phyloP scores from a whole-genome alignment of 345 rosid species.

The Mercurialis annua region DNA sequence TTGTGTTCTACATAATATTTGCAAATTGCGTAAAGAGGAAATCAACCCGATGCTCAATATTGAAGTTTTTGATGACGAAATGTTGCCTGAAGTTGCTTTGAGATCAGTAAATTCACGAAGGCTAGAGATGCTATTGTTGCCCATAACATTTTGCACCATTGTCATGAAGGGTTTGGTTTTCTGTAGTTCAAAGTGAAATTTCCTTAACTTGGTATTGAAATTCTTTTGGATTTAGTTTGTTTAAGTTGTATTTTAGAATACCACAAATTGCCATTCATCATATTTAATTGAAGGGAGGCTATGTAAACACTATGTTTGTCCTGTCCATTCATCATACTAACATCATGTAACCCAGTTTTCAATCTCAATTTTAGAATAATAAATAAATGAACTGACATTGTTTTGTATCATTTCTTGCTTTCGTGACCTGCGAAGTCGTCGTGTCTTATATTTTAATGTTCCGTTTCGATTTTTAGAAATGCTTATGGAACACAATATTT shows the following conservation, averaged over 20 bases:
- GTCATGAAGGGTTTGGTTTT: constrained; percentile 68
- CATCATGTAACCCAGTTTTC: constrained; percentile 18
- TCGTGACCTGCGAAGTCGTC: too few relatives aligned
- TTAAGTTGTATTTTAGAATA: constrained; percentile 3
- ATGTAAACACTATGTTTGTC: too few relatives aligned
- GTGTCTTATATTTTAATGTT: too few relatives aligned
- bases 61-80: constrained; percentile 65
- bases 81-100: constrained; percentile 51
- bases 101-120: constrained; percentile 52
- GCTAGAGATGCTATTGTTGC: constrained; percentile 74
- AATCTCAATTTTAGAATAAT: constrained; percentile 16
- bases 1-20: constrained; percentile 73
- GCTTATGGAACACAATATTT: too few relatives aligned
- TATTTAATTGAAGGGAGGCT: too few relatives aligned
- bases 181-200: constrained; percentile 23
- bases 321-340: constrained; percentile 12
- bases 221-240: constrained; percentile 1
- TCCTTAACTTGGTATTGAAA: constrained; percentile 6
- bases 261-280: constrained; percentile 6
- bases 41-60: constrained; percentile 42
- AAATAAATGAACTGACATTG: constrained; percentile 9
- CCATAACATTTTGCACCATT: constrained; percentile 68
- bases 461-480: too few relatives aligned
- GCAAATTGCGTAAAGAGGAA: constrained; percentile 54
- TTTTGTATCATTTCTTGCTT: neutral